These are phyloP conservation scores for Neonectria neomacrospora DNA, from an alignment of 2,329 filamentous ascomycete species.

Conservation along the genomic window DNA sequence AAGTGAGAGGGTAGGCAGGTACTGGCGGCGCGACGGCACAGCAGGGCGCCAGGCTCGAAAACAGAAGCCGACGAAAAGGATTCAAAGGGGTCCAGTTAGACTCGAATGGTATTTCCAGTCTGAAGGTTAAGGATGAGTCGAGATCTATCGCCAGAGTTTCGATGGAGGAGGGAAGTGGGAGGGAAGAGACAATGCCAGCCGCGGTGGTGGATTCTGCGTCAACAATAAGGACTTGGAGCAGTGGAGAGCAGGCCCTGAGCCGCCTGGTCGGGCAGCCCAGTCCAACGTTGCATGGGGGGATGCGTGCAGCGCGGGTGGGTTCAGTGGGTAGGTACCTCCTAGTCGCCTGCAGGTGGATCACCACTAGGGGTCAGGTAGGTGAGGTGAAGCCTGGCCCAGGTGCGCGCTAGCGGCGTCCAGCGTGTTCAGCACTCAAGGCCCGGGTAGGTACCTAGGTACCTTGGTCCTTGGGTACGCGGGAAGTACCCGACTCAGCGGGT, in stretches of 20 bases:
- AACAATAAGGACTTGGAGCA: slow-evolving; percentile 38
- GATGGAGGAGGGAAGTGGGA: slow-evolving; percentile 22
- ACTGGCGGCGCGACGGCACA: slow-evolving; percentile 17
- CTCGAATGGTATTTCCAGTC: slow-evolving; percentile 2
- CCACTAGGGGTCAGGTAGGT: slow-evolving; percentile 36
- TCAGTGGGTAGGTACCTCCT: slow-evolving; percentile 29
- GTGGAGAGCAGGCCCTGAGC: slow-evolving; percentile 27
- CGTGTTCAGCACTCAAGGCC: background rate
- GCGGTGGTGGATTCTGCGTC: slow-evolving; percentile 40
- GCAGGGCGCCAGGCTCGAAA: slow-evolving; percentile 15
- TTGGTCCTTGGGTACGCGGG: background rate
- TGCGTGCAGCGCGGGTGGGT: slow-evolving; percentile 33
- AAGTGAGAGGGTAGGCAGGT: slow-evolving; percentile 39
- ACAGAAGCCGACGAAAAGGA: slow-evolving; percentile 15
- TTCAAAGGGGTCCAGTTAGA: slow-evolving; percentile 10
- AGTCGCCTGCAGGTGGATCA: slow-evolving; percentile 45
- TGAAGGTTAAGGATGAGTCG: slow-evolving; percentile 26
- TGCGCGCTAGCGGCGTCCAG: slow-evolving; percentile 3
- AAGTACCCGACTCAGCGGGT: background rate
- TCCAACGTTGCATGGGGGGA: slow-evolving; percentile 45
- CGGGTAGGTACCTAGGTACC: background rate
- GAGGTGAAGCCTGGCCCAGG: slow-evolving; percentile 12
- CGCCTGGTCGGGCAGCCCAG: slow-evolving; percentile 36
- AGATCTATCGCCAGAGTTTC: slow-evolving; percentile 23
- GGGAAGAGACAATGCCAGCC: slow-evolving; percentile 17